Conservation (phyloP, 768 basidiomycete species). For the Russula dissimulans region DNA sequence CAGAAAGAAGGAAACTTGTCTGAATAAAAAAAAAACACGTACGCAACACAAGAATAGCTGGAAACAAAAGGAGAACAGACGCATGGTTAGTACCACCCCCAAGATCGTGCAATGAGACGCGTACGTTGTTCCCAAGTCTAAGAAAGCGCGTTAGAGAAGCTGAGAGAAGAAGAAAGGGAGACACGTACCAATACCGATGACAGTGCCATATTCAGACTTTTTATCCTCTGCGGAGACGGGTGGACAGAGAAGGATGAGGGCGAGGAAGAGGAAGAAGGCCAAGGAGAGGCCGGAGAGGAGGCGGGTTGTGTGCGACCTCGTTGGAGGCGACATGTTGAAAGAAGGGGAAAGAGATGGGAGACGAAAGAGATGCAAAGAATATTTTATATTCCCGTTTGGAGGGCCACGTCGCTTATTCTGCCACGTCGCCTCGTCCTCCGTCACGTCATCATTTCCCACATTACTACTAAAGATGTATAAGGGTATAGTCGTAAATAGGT, state of each 20-base stretch:
- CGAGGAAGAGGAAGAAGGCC: slow-evolving; percentile 42
- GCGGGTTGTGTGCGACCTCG: slow-evolving; percentile 19
- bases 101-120: slow-evolving; percentile 17
- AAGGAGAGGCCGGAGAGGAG: slow-evolving; percentile 22
- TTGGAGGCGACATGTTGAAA: slow-evolving; percentile 20
- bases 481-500: neutral
- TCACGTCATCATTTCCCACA: slow-evolving; percentile 4
- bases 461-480: neutral
- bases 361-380: neutral
- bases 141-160: neutral
- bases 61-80: slow-evolving; percentile 14
- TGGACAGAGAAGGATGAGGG: slow-evolving; percentile 65
- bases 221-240: slow-evolving; percentile 54
- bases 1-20: slow-evolving; percentile 2
- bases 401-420: slow-evolving; percentile 1
- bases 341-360: neutral
- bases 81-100: neutral
- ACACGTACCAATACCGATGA: slow-evolving; percentile 82
- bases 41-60: slow-evolving; percentile 96
- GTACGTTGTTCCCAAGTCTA: slow-evolving; percentile 90
- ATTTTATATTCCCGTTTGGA: too few species aligned
- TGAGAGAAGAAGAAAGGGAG: neutral
- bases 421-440: neutral
- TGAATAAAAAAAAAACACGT: slow-evolving; percentile 23
- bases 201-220: slow-evolving; percentile 77